These are phyloP conservation scores for Marasmius oreades DNA, from an alignment of 1,284 basidiomycete species.

Conservation along the genomic window DNA sequence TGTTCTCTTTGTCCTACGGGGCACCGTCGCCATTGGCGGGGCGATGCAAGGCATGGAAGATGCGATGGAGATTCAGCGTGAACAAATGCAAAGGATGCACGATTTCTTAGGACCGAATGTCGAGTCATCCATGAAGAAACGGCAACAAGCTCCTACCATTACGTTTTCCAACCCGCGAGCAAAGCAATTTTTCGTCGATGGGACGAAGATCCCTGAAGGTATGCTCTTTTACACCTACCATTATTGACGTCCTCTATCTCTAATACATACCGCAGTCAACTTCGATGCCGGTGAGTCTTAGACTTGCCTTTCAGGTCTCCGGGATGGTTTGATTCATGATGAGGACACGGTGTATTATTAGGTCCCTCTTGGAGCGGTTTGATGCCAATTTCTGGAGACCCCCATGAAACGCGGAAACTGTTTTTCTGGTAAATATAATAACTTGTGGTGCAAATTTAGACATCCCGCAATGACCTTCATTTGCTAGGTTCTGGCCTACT, in stretches of 20 bases:
- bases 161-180: conserved; percentile 64
- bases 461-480: not conserved
- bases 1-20: conserved; percentile 9
- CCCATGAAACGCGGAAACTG: conserved; percentile 62
- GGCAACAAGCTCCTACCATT: conserved; percentile 37
- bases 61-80: conserved; percentile 43
- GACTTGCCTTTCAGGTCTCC: too few species aligned
- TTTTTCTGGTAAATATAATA: conserved; percentile 67
- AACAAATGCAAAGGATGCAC: conserved; percentile 40
- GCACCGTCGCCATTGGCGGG: conserved; percentile 20
- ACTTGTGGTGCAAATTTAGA: not conserved
- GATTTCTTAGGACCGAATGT: conserved; percentile 37
- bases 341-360: not conserved
- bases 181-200: conserved; percentile 61
- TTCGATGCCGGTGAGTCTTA: conserved; percentile 47
- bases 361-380: conserved; percentile 68
- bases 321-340: not conserved
- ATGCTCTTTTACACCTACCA: conserved; percentile 7
- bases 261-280: conserved; percentile 27
- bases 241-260: not conserved
- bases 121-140: conserved; percentile 12
- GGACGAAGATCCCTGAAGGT: conserved; percentile 58
- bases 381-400: conserved; percentile 55
- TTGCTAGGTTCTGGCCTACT: conserved; percentile 38
- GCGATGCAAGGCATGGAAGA: conserved; percentile 42